phyloP scores from a whole-genome alignment of 208 protist genomes.

The Borovskyia barvae region DNA sequence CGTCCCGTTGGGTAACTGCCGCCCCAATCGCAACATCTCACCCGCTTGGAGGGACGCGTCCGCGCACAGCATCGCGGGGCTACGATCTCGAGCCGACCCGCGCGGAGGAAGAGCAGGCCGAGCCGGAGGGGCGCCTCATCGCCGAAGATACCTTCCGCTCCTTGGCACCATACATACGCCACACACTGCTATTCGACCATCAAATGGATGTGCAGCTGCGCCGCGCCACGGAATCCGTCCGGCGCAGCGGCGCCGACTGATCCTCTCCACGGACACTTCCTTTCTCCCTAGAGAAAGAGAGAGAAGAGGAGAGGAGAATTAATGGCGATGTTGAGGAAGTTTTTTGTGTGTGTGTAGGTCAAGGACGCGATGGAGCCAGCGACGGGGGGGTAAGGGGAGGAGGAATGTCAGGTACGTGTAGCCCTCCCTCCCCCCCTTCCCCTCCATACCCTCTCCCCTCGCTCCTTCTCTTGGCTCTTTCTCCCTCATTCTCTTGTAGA shows the following conservation, averaged over 20 bases:
- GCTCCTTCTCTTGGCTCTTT: no score
- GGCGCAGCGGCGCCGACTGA: slow-evolving; percentile 1
- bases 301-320: neutral
- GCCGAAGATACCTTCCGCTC: slow-evolving; percentile 37
- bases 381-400: no score
- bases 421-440: neutral
- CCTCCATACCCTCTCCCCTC: neutral
- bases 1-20: no score
- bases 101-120: neutral
- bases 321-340: no score
- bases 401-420: no score
- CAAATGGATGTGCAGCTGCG: slow-evolving; percentile 35
- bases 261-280: neutral
- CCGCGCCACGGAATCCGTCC: slow-evolving; percentile 22
- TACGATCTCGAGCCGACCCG: no score
- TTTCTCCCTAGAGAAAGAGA: neutral
- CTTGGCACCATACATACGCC: slow-evolving; percentile 36
- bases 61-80: no score
- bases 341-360: neutral
- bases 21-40: no score
- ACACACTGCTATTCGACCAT: slow-evolving; percentile 35
- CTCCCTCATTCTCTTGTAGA: no score
- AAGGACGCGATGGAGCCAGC: no score
- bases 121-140: neutral
- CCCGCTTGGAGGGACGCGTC: no score